phyloP scores from a whole-genome alignment of 202 grass and related monocot species.

The Panicum virgatum region DNA sequence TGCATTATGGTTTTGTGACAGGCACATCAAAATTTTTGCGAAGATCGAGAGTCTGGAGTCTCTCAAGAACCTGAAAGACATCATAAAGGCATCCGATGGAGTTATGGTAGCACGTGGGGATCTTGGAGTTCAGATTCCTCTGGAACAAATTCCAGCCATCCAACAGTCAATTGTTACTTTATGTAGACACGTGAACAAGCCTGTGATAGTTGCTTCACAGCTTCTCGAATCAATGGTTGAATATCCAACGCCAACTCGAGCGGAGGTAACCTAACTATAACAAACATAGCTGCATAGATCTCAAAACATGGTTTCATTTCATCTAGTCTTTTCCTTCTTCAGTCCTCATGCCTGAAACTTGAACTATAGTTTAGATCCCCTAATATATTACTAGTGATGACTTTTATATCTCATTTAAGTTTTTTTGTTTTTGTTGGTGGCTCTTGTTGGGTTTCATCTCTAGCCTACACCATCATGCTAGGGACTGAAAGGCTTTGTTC shows the following conservation, averaged over 20 bases:
- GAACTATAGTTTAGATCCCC: background rate
- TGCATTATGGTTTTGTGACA: slow-evolving; percentile 13
- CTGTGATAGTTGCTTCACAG: slow-evolving; percentile 79
- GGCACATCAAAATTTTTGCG: slow-evolving; percentile 59
- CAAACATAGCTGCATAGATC: background rate
- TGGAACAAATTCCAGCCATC: slow-evolving; percentile 76
- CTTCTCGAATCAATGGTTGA: slow-evolving; percentile 85
- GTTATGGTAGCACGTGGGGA: slow-evolving; percentile 79
- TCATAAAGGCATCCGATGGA: slow-evolving; percentile 66
- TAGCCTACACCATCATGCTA: background rate
- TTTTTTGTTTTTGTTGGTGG: background rate
- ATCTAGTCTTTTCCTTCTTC: background rate
- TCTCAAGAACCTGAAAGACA: slow-evolving; percentile 65
- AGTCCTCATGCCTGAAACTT: background rate
- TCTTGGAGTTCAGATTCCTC: slow-evolving; percentile 77
- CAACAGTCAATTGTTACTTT: slow-evolving; percentile 65
- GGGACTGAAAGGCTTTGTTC: background rate
- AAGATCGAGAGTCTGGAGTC: slow-evolving; percentile 74
- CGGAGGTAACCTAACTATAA: slow-evolving; percentile 53
- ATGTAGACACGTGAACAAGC: slow-evolving; percentile 63
- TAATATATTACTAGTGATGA: background rate
- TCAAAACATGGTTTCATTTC: background rate
- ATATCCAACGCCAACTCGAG: slow-evolving; percentile 72
- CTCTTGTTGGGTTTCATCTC: background rate
- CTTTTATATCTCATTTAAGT: background rate